These are phyloP conservation scores for Lactifluus rugatus DNA, from an alignment of 768 basidiomycete species.

Conservation along the genomic window DNA sequence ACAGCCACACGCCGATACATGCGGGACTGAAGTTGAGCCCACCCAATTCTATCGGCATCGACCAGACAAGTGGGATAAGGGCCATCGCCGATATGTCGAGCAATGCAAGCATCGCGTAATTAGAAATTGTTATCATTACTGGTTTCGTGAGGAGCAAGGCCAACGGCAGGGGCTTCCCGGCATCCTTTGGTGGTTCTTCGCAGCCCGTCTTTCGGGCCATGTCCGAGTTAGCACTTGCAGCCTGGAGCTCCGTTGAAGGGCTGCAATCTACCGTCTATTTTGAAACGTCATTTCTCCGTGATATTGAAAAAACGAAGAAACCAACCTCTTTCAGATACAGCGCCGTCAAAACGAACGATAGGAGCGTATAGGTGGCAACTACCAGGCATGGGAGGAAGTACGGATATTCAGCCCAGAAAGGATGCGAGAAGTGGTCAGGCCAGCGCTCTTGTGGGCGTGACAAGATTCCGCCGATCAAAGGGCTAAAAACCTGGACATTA, in stretches of 20 bases:
- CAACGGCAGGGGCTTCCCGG: conserved; percentile 24
- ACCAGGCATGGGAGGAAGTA: conserved; percentile 16
- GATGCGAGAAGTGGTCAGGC: not conserved
- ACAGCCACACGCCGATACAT: conserved; percentile 31
- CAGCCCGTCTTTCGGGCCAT: not conserved
- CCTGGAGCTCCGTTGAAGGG: not conserved
- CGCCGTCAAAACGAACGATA: not conserved
- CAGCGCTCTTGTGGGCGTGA: too few species aligned
- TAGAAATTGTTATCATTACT: conserved; percentile 34
- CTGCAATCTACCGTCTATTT: not conserved
- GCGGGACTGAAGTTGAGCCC: conserved; percentile 18
- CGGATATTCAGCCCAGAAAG: conserved; percentile 21
- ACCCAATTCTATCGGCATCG: conserved; percentile 34
- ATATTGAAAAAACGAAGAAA: too few species aligned
- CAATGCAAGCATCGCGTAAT: conserved; percentile 34
- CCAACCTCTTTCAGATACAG: too few species aligned
- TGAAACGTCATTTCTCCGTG: not conserved
- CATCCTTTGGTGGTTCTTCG: not conserved
- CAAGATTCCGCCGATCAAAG: not conserved
- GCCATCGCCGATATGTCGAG: conserved; percentile 32
- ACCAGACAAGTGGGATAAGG: conserved; percentile 38
- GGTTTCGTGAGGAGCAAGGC: conserved; percentile 25
- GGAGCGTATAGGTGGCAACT: not conserved
- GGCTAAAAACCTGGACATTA: conserved; percentile 1
- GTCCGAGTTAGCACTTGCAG: not conserved